These are phyloP conservation scores for Begonia peltatifolia DNA, from an alignment of 306 rosid species.

Conservation along the genomic window DNA sequence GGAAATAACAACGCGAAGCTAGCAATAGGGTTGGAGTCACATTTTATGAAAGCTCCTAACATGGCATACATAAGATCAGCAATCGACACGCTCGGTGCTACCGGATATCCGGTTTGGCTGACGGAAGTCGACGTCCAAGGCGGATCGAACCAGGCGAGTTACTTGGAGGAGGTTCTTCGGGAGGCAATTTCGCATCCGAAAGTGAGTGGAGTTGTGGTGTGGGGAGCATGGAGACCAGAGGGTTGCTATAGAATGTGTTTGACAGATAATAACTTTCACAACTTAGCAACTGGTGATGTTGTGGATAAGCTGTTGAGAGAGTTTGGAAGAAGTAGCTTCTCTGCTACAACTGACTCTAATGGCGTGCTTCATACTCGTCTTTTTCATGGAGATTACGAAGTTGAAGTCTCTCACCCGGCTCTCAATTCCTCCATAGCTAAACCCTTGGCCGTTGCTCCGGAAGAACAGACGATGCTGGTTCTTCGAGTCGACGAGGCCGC, in stretches of 20 bases:
- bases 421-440: slow-evolving; percentile 3
- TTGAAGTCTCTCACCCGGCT: slow-evolving; percentile 15
- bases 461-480: too few relatives aligned
- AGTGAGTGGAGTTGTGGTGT: slow-evolving; percentile 44
- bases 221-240: slow-evolving; percentile 35
- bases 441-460: too few relatives aligned
- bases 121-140: slow-evolving; percentile 52
- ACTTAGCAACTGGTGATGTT: slow-evolving; percentile 51
- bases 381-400: slow-evolving; percentile 31
- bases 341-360: slow-evolving; percentile 14
- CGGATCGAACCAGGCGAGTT: slow-evolving; percentile 19
- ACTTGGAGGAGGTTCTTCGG: slow-evolving; percentile 47
- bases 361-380: slow-evolving; percentile 27
- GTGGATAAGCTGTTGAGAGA: slow-evolving; percentile 50
- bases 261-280: slow-evolving; percentile 43
- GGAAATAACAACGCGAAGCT: slow-evolving; percentile 7
- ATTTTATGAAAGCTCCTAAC: slow-evolving; percentile 34
- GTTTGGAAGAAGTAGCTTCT: slow-evolving; percentile 23
- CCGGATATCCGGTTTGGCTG: slow-evolving; percentile 54
- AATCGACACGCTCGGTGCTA: slow-evolving; percentile 49
- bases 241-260: slow-evolving; percentile 49
- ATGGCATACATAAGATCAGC: slow-evolving; percentile 53
- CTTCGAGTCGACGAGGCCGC: too few relatives aligned
- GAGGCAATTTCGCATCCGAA: slow-evolving; percentile 52
- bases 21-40: slow-evolving; percentile 62